Base-by-base conservation (phyloP, 345 rosid genomes). In the Arabidopsis arenosa region DNA sequence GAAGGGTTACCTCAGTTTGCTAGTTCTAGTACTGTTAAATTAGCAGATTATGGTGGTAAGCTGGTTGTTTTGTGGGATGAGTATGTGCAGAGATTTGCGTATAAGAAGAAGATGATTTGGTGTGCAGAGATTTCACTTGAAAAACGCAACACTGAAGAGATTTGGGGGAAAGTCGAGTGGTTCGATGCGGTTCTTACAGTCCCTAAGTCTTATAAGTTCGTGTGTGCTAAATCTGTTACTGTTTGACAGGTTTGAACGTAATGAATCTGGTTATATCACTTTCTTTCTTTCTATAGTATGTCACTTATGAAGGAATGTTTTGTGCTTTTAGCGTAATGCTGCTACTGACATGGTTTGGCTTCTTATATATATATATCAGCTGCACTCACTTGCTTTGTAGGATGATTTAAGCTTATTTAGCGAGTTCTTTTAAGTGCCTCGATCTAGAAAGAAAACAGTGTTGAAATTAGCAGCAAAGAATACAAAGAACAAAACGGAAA, bases 11-110 rank as follows among this genome's bases (percentile, higher is more conserved):
- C 91, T 0, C 81, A 51, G 85, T 83, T 87, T 60, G 86, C 86
- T 0, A 82, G 85, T 0, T 84, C 79, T 88, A 77, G 75, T 82
- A 5, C 35, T 53, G 68, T 84, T 37, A 65, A 26, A 2, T 11
- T 74, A 3, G 66, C 23, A 0, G 28, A 65, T 56, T 32, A 5
- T 45, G 92, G 95, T 0, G 96, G 93, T 35, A 90, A 89, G 58
- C 69, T 93, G 84, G 73, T 80, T 59, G 93, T 89, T 75, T 80
- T 86, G 53, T 90, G 96, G 96, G 90, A 89, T 49, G 60, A 59
- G 53, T 63, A 62, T 68, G 33, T 48, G 51, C 21, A 18, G 21
- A 18, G 21, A 18, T 18, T 18, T 81, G 77, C 71, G 54, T 63
- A 30, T 11, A n/a, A 5, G 63, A 8, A 36, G 2, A 71, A 76